These are phyloP conservation scores for Zoysia japonica DNA, from an alignment of 176 grass and related monocot species.

Conservation along the genomic window DNA sequence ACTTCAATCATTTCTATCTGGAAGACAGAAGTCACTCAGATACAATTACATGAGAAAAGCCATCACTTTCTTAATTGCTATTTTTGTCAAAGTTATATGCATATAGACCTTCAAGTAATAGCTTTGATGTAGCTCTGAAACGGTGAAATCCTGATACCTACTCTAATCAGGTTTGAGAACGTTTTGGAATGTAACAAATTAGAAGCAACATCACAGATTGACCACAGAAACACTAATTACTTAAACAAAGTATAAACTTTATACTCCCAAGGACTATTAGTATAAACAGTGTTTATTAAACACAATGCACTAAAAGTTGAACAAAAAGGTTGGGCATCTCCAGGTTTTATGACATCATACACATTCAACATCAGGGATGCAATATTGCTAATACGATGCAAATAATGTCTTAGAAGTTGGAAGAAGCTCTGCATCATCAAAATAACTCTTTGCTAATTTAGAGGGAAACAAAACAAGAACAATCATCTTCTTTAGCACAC, in stretches of 20 bases:
- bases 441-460: conserved; percentile 12
- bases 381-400: conserved; percentile 22
- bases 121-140: not conserved
- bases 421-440: not conserved
- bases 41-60: not conserved
- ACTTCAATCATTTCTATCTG: not conserved
- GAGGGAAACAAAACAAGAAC: not conserved
- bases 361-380: conserved; percentile 31
- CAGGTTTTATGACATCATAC: not conserved
- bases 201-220: not conserved
- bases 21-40: not conserved
- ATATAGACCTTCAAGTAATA: conserved; percentile 1
- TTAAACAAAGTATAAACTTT: conserved; percentile 18
- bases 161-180: not conserved
- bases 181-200: not conserved
- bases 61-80: not conserved
- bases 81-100: not conserved
- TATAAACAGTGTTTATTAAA: not conserved
- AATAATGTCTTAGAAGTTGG: not conserved
- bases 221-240: not conserved
- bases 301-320: not conserved
- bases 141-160: not conserved
- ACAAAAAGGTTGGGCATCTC: not conserved
- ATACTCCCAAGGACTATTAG: not conserved
- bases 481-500: conserved; percentile 18